Evolutionary conservation across 2,329 filamentous ascomycete species (phyloP).

Genomic region (Epichloe sibirici): DNA sequence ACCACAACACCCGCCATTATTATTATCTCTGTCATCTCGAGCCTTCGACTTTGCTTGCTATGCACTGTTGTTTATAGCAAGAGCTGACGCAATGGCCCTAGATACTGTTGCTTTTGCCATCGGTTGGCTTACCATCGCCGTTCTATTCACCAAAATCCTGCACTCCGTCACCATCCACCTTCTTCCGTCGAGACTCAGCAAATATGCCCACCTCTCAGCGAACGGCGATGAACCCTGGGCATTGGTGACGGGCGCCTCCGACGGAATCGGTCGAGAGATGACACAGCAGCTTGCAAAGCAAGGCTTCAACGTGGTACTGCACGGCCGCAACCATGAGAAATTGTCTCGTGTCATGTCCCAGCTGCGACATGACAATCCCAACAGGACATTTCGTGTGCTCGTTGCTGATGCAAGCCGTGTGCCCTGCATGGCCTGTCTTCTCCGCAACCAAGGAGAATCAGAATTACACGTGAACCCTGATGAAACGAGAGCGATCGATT

Average conservation of each 20-base stretch:
- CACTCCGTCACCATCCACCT: neutral
- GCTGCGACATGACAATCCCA: conserved; percentile 28
- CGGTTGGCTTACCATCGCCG: neutral
- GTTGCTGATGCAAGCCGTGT: conserved; percentile 28
- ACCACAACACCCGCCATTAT: no score
- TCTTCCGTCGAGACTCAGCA: neutral
- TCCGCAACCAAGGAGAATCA: conserved; percentile 4
- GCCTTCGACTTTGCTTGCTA: no score
- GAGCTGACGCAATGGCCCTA: neutral
- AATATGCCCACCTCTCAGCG: neutral
- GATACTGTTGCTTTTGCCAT: neutral
- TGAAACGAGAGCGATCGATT: no score
- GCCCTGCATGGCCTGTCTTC: neutral
- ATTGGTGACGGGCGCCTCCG: conserved; percentile 39
- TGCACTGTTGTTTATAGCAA: neutral
- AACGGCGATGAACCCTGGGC: conserved; percentile 12
- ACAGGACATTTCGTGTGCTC: conserved; percentile 24
- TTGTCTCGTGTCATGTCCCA: conserved; percentile 27
- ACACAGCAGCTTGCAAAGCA: conserved; percentile 35
- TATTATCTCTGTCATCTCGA: no score
- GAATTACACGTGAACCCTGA: conserved; percentile 10
- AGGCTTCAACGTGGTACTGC: conserved; percentile 45
- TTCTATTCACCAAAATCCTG: neutral
- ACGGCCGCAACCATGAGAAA: conserved; percentile 41
- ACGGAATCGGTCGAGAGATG: conserved; percentile 41